These are phyloP conservation scores for Sphagnum fallax DNA, from an alignment of 228 moss, liverwort and hornwort species.

Conservation along the genomic window DNA sequence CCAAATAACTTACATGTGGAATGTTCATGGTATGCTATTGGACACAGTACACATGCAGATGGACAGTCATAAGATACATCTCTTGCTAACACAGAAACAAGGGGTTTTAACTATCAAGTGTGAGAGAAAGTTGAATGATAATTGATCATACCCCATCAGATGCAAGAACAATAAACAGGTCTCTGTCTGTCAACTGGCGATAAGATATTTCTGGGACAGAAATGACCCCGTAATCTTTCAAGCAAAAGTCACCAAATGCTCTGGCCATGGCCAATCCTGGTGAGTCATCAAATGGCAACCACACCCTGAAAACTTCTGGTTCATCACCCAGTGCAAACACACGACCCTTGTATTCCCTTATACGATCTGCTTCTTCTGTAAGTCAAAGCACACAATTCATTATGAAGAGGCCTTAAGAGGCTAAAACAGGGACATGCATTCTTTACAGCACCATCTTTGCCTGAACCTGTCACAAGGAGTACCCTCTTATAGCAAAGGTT, in stretches of 20 bases:
- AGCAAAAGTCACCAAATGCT: constrained; percentile 54
- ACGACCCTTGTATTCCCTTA: constrained; percentile 46
- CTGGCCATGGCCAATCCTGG: constrained; percentile 61
- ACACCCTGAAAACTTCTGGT: constrained; percentile 55
- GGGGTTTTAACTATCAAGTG: too few relatives aligned
- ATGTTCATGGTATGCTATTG: too few relatives aligned
- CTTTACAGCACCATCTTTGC: too few relatives aligned
- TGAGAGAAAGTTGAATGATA: neutral
- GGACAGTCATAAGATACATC: too few relatives aligned
- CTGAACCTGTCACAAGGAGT: too few relatives aligned
- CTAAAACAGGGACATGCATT: too few relatives aligned
- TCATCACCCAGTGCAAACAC: constrained; percentile 54
- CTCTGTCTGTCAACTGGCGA: constrained; percentile 36
- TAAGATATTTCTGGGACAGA: constrained; percentile 53
- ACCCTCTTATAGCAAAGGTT: too few relatives aligned
- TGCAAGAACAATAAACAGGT: constrained; percentile 51
- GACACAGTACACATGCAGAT: too few relatives aligned
- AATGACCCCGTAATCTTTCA: constrained; percentile 57
- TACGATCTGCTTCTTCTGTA: constrained; percentile 55
- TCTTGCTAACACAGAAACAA: too few relatives aligned
- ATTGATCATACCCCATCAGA: constrained; percentile 37
- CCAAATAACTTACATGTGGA: too few relatives aligned
- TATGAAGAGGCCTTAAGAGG: too few relatives aligned
- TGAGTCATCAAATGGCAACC: constrained; percentile 54
- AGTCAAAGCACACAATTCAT: neutral